Conservation (phyloP, 2,329 filamentous ascomycete genomes). For the Neopestalotiopsis rosae region DNA sequence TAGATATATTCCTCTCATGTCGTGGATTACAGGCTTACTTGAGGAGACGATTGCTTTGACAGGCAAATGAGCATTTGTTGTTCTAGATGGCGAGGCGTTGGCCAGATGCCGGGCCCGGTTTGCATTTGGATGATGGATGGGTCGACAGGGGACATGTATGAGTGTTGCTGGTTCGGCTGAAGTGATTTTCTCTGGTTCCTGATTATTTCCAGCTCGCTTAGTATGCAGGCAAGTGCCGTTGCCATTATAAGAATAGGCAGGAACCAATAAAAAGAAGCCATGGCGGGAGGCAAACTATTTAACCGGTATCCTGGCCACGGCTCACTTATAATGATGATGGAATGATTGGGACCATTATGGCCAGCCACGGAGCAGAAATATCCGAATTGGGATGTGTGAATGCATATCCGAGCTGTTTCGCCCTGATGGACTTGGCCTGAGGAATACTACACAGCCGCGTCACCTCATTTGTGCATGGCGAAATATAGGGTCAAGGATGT, state of each 20-base stretch:
- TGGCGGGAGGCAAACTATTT: not conserved
- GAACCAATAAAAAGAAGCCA: not conserved
- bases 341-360: not conserved
- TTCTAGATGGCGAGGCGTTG: not conserved
- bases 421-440: not conserved
- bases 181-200: not conserved
- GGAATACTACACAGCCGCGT: not conserved
- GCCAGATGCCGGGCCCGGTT: not conserved
- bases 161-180: not conserved
- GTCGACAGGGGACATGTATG: not conserved
- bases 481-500: not conserved
- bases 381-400: not conserved
- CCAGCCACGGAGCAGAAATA: not conserved
- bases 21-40: no score
- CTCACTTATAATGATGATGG: not conserved
- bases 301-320: not conserved
- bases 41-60: no score
- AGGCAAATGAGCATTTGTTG: not conserved
- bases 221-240: not conserved
- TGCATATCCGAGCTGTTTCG: not conserved
- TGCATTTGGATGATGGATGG: not conserved
- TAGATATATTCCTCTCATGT: no score
- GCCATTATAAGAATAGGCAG: not conserved
- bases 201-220: not conserved
- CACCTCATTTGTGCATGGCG: not conserved